A percentile compares a stretch with the other conserved stretches of the same genome.
Conservation (phyloP, 2,329 filamentous ascomycete genomes). For the Trichoderma atrobrunneum region DNA sequence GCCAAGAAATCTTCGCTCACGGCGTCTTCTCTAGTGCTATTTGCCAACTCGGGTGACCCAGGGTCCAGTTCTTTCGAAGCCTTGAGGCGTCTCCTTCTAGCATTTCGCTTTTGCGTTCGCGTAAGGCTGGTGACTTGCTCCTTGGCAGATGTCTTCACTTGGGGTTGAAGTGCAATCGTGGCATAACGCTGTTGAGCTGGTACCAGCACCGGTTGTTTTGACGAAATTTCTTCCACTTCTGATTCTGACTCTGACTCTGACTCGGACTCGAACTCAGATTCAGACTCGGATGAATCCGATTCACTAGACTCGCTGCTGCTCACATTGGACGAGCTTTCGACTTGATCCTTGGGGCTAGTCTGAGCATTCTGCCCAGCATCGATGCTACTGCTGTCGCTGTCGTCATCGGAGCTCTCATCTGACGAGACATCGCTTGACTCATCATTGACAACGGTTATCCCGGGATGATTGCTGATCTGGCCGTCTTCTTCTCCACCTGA, state of each 20-base stretch:
- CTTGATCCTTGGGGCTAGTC: not conserved
- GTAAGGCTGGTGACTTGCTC: constrained; percentile 36
- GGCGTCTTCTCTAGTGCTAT: constrained; percentile 15
- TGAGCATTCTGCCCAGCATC: constrained; percentile 15
- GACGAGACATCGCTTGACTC: not conserved
- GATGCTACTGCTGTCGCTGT: constrained; percentile 2
- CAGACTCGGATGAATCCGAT: constrained; percentile 18
- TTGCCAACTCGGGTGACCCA: constrained; percentile 21
- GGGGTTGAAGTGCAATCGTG: not conserved
- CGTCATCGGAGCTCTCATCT: constrained; percentile 10
- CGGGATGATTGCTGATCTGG: not conserved
- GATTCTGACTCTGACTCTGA: constrained; percentile 30
- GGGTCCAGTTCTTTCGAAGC: constrained; percentile 19
- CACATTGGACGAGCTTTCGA: not conserved
- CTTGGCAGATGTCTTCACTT: not conserved
- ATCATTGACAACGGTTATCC: not conserved
- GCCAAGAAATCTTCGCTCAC: constrained; percentile 33
- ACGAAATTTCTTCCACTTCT: constrained; percentile 38
- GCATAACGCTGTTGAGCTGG: not conserved
- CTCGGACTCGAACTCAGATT: constrained; percentile 25
- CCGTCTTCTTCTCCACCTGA: not conserved
- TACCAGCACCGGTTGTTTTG: constrained; percentile 25
- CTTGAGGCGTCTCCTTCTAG: constrained; percentile 44
- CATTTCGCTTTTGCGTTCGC: constrained; percentile 52
- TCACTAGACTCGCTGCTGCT: constrained; percentile 22